These are phyloP conservation scores for Sabuloglossum arenarium DNA, from an alignment of 495 filamentous ascomycete genomes.

Conservation along the genomic window DNA sequence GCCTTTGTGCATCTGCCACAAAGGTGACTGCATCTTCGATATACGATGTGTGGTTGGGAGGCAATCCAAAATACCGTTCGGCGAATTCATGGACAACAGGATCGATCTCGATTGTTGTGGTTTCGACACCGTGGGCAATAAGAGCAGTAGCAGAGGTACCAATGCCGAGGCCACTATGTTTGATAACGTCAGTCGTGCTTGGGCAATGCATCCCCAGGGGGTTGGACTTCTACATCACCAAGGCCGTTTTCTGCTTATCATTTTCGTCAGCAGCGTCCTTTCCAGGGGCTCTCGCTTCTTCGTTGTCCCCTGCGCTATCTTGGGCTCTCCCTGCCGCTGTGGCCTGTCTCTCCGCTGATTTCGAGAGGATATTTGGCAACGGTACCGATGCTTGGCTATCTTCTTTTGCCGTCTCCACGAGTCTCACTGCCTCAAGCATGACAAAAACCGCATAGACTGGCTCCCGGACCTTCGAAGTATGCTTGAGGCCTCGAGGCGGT, in stretches of 20 bases:
- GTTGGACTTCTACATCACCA: slow-evolving; percentile 47
- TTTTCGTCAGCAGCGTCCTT: neutral
- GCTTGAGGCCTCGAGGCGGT: slow-evolving; percentile 17
- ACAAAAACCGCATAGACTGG: slow-evolving; percentile 85
- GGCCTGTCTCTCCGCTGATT: too few species aligned
- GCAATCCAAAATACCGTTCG: slow-evolving; percentile 60
- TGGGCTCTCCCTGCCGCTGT: slow-evolving; percentile 12
- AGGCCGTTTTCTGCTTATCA: slow-evolving; percentile 34
- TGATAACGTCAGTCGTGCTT: slow-evolving; percentile 9
- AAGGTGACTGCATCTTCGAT: slow-evolving; percentile 69
- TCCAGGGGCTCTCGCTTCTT: too few species aligned
- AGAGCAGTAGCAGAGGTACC: slow-evolving; percentile 77
- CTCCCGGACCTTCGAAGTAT: slow-evolving; percentile 33
- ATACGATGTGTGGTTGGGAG: slow-evolving; percentile 52
- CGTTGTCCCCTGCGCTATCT: slow-evolving; percentile 9
- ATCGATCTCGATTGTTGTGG: slow-evolving; percentile 86
- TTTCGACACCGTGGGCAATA: slow-evolving; percentile 71
- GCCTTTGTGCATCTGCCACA: slow-evolving; percentile 30
- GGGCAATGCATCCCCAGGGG: neutral
- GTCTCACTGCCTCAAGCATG: slow-evolving; percentile 75
- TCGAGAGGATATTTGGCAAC: too few species aligned
- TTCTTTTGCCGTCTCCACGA: slow-evolving; percentile 34
- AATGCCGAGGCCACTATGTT: slow-evolving; percentile 64
- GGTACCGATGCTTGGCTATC: too few species aligned
- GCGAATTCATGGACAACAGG: slow-evolving; percentile 72